Base-by-base conservation (phyloP, 129 eudicot species). In the Kitagawia praeruptora region DNA sequence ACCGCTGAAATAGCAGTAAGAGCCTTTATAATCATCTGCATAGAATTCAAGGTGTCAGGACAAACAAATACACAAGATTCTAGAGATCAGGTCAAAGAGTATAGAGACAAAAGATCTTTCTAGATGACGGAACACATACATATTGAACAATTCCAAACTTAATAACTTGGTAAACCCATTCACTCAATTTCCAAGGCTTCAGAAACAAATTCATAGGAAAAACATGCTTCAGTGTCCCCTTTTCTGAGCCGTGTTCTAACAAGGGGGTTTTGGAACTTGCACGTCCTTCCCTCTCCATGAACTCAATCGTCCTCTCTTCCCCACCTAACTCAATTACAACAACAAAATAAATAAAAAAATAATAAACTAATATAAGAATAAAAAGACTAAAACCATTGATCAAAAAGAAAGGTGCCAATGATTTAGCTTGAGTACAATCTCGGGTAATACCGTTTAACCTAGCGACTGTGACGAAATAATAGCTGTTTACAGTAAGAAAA, bases 231-330 rank as follows among this genome's bases (percentile, higher is more conserved):
- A 92, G 73, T 73, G 79, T 85, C 84, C 99, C 99, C 79, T 83
- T 90, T 61, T 89, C 93, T 76, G 89, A 77, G 77, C 86, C 76
- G 80, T 87, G 95, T 27, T 92, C 98, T 67, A 96, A 81, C 70
- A 96, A 80, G 53, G 96, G 93, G 70, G 87, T 78, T 81, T 88
- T 89, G 2, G 83, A 70, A 77, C 91, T 81, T 56, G 90, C 84
- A 53, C 96, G 92, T 16, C 99, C 99, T 88, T 96, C 92, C 83
- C 99, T 88, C 85, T 91, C 90, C 98, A 96, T 89, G 83, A 92
- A 96, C 70, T 81, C 84, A 75, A 92, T 87, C 10, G 98, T 85
- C 83, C 97, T 84, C 80, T 92, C 90, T 61, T 96, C 99, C 75
- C 99, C 99, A 76, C 98, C 99, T 96, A 81, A 78, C 83, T 70